Percentiles rank a stretch among this genome's conserved stretches.
Evolutionary conservation across 495 filamentous ascomycete genomes (phyloP).

Genomic region (Hyphodiscus hymeniophilus): DNA sequence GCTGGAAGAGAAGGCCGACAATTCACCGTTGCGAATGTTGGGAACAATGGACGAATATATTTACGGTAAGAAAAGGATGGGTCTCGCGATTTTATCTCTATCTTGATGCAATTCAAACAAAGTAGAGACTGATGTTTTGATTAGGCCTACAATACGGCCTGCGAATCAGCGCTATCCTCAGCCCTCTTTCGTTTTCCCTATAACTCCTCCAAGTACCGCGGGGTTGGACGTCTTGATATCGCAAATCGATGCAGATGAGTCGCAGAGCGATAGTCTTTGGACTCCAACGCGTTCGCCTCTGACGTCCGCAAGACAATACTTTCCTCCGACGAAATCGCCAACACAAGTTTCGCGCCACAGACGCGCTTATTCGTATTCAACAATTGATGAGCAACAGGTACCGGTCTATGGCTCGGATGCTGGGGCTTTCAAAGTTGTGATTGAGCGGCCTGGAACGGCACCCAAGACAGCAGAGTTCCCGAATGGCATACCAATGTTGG

Average conservation of each 20-base stretch:
- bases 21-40: conserved; percentile 91
- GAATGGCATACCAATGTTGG: conserved; percentile 46
- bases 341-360: conserved; percentile 24
- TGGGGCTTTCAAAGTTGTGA: conserved; percentile 75
- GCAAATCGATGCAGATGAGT: conserved; percentile 30
- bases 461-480: conserved; percentile 60
- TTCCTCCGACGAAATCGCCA: conserved; percentile 17
- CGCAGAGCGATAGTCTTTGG: conserved; percentile 44
- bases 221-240: conserved; percentile 36
- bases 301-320: conserved; percentile 21
- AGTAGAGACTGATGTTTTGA: conserved; percentile 8
- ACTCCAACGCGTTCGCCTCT: conserved; percentile 30
- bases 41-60: conserved; percentile 89
- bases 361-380: conserved; percentile 57
- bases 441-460: conserved; percentile 61
- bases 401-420: conserved; percentile 44
- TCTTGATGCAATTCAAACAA: background rate
- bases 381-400: conserved; percentile 41
- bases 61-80: conserved; percentile 58
- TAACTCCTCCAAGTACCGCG: conserved; percentile 48
- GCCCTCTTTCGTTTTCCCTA: conserved; percentile 50
- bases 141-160: conserved; percentile 52
- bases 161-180: conserved; percentile 50
- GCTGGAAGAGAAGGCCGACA: conserved; percentile 58
- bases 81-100: conserved; percentile 8